These are phyloP conservation scores for Microcera coccophila DNA, from an alignment of 2,329 filamentous ascomycete genomes.

Conservation along the genomic window DNA sequence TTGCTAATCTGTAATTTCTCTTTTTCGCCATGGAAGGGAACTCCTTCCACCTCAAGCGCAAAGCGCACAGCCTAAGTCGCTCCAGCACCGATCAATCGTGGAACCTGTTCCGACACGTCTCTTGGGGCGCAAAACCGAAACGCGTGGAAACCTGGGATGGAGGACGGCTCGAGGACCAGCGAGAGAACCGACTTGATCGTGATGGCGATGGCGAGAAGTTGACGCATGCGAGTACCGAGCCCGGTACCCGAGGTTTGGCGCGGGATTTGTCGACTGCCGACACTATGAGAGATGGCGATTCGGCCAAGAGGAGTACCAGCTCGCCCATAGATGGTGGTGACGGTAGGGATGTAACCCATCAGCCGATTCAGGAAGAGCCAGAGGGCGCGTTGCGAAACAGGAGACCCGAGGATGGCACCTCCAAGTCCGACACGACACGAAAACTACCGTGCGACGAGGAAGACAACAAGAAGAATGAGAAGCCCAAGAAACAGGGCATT, in stretches of 20 bases:
- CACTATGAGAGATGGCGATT: conserved; percentile 19
- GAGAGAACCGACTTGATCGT: conserved; percentile 17
- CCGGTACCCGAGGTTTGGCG: conserved; percentile 20
- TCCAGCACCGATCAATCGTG: conserved; percentile 36
- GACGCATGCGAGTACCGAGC: conserved; percentile 35
- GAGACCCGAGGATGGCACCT: conserved; percentile 22
- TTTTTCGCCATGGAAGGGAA: conserved; percentile 43
- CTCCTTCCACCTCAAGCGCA: conserved; percentile 41
- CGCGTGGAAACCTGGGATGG: conserved; percentile 36
- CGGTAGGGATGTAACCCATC: conserved; percentile 14
- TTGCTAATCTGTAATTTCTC: too few relatives aligned
- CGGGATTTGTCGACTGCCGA: conserved; percentile 25
- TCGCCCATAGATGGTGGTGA: conserved; percentile 17
- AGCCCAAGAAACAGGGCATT: conserved; percentile 40
- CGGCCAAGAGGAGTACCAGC: conserved; percentile 13
- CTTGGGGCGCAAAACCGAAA: conserved; percentile 30
- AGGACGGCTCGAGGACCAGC: conserved; percentile 31
- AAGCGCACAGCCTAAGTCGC: conserved; percentile 42
- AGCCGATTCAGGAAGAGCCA: conserved; percentile 18
- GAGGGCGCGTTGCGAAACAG: conserved; percentile 30
- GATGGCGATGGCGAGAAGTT: conserved; percentile 28
- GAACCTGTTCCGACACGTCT: conserved; percentile 45
- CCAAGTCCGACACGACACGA: conserved; percentile 9
- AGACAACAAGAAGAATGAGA: conserved; percentile 32
- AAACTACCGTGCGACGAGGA: conserved; percentile 11